phyloP scores from a whole-genome alignment of 176 grass and related monocot genomes.

The Lolium rigidum region DNA sequence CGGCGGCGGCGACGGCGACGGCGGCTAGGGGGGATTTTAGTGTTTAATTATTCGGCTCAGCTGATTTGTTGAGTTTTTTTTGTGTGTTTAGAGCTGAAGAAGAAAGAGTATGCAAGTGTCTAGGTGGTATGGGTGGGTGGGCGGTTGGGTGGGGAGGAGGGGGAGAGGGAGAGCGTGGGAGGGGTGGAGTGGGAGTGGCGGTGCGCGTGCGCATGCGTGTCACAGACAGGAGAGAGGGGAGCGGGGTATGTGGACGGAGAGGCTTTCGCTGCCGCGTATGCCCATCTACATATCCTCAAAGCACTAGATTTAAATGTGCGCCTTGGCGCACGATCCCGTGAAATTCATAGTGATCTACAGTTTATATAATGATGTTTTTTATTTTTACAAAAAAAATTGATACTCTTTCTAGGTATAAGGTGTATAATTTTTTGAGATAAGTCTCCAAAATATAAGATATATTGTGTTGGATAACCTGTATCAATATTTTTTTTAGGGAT shows the following conservation, averaged over 20 bases:
- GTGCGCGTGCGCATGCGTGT: background rate
- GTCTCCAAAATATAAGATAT: no score
- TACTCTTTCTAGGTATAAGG: no score
- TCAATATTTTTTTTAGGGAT: no score
- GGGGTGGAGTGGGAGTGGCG: slow-evolving; percentile 5
- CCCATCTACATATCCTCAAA: no score
- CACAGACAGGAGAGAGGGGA: no score
- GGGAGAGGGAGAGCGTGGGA: slow-evolving; percentile 13
- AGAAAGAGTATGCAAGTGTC: background rate
- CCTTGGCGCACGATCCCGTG: no score
- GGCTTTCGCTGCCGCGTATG: background rate
- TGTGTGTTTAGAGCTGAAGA: background rate
- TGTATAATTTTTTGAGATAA: no score
- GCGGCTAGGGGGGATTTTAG: slow-evolving; percentile 19
- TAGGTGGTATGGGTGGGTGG: background rate
- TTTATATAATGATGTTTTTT: no score
- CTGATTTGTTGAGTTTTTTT: slow-evolving; percentile 25
- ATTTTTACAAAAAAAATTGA: no score
- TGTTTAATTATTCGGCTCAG: background rate
- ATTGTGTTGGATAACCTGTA: no score
- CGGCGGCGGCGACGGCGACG: background rate
- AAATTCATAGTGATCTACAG: no score
- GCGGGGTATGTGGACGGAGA: slow-evolving; percentile 26
- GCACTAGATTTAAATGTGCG: no score
- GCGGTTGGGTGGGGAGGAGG: background rate